Evolutionary conservation across 805 yeast species (phyloP).

Genomic region (Candida anglica): DNA sequence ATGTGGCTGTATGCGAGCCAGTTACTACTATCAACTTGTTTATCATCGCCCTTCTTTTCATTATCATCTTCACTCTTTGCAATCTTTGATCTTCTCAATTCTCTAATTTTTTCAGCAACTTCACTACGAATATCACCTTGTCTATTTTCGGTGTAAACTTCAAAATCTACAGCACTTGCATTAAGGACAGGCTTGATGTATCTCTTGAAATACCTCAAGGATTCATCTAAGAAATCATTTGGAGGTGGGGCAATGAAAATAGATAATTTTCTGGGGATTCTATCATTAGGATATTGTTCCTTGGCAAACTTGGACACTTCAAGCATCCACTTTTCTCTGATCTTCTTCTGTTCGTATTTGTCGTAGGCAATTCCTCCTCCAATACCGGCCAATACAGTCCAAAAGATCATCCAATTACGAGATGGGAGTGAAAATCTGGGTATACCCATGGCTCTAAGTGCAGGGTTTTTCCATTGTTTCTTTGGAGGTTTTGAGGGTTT

Average conservation of each 20-base stretch:
- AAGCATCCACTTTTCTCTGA: slow-evolving; percentile 62
- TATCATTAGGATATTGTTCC: slow-evolving; percentile 39
- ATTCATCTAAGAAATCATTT: slow-evolving; percentile 76
- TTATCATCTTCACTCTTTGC: neutral
- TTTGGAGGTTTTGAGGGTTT: slow-evolving; percentile 11
- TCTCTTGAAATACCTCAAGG: slow-evolving; percentile 68
- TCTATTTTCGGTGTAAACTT: slow-evolving; percentile 67
- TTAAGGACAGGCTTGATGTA: slow-evolving; percentile 83
- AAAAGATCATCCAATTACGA: slow-evolving; percentile 89
- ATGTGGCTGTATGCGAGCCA: no score
- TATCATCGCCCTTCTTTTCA: slow-evolving; percentile 1
- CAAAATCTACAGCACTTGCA: slow-evolving; percentile 81
- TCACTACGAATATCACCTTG: slow-evolving; percentile 84
- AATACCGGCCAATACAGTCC: slow-evolving; percentile 61
- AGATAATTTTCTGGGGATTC: slow-evolving; percentile 69
- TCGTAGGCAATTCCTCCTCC: slow-evolving; percentile 82
- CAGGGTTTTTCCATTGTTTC: slow-evolving; percentile 66
- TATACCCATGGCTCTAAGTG: slow-evolving; percentile 80
- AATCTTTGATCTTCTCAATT: slow-evolving; percentile 45
- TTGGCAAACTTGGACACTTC: slow-evolving; percentile 53
- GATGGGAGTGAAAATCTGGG: slow-evolving; percentile 77
- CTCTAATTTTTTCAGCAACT: slow-evolving; percentile 81
- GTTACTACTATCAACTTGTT: no score
- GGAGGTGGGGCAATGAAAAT: slow-evolving; percentile 97
- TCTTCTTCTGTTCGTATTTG: slow-evolving; percentile 62